These are phyloP conservation scores for Amanita phalloides DNA, from an alignment of 768 basidiomycete genomes.

Conservation along the genomic window DNA sequence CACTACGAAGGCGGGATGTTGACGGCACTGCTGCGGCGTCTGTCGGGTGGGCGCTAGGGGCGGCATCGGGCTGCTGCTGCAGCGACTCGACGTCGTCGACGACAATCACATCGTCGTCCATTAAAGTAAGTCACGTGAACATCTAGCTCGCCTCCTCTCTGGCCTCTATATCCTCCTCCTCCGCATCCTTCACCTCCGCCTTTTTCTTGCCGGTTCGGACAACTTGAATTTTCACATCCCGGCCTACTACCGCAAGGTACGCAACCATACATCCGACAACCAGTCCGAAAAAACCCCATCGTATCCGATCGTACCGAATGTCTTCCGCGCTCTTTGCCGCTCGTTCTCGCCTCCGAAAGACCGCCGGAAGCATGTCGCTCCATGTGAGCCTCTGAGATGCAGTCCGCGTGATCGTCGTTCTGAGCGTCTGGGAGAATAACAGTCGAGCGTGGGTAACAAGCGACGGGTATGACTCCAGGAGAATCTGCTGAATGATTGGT, in stretches of 20 bases:
- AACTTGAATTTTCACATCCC: slow-evolving; percentile 1
- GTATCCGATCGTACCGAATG: slow-evolving; percentile 32
- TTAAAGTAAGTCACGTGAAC: slow-evolving; percentile 11
- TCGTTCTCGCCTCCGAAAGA: slow-evolving; percentile 11
- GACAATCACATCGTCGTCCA: slow-evolving; percentile 55
- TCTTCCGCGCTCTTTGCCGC: slow-evolving; percentile 28
- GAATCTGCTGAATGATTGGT: slow-evolving; percentile 39
- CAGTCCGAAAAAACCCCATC: slow-evolving; percentile 43
- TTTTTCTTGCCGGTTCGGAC: slow-evolving; percentile 6
- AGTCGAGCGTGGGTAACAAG: slow-evolving; percentile 49
- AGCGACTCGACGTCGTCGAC: slow-evolving; percentile 44
- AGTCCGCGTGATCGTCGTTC: background rate
- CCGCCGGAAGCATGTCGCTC: slow-evolving; percentile 28
- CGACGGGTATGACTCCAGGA: slow-evolving; percentile 43
- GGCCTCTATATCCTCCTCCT: background rate
- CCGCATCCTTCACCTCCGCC: slow-evolving; percentile 6
- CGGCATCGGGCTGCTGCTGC: slow-evolving; percentile 19
- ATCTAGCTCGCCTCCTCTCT: slow-evolving; percentile 4
- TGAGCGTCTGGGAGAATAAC: slow-evolving; percentile 19
- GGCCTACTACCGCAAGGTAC: slow-evolving; percentile 21
- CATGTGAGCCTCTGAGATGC: background rate
- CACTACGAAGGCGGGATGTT: slow-evolving; percentile 24
- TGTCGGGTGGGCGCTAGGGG: slow-evolving; percentile 9
- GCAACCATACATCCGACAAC: slow-evolving; percentile 31
- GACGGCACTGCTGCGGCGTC: slow-evolving; percentile 3